Evolutionary conservation across 73 alveolate species (phyloP).

Genomic region (Tetrahymena borealis): DNA sequence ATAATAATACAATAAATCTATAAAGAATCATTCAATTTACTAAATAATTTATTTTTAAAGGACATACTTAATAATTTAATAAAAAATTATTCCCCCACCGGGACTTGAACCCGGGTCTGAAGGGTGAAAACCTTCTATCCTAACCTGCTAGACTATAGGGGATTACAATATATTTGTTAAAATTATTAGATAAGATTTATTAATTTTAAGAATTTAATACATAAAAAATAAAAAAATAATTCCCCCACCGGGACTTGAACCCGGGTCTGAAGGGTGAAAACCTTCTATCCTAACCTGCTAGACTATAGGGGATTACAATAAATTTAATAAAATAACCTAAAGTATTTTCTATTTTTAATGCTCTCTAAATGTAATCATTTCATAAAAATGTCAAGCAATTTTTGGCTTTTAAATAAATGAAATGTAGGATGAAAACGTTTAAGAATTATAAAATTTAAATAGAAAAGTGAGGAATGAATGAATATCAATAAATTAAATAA

Average conservation of each 20-base stretch:
- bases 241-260: constrained; percentile 8
- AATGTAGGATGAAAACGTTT: no score
- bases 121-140: constrained; percentile 4
- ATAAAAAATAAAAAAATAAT: neutral
- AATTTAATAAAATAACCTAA: no score
- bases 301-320: neutral
- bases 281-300: constrained; percentile 4
- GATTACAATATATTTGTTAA: neutral
- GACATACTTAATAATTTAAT: neutral
- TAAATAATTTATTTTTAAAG: neutral
- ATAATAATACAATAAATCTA: no score
- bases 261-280: constrained; percentile 6
- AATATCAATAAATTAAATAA: no score
- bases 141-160: constrained; percentile 4
- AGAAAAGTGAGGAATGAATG: no score
- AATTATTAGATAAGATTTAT: no score
- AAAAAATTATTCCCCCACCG: constrained; percentile 2
- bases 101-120: constrained; percentile 7
- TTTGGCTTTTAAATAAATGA: no score
- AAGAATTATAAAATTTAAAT: no score
- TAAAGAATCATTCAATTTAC: no score
- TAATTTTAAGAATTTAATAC: neutral
- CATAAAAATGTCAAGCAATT: no score
- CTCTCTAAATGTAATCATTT: no score
- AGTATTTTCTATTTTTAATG: no score